Percentiles rank a stretch among this genome's conserved stretches.
Evolutionary conservation across 2,329 filamentous ascomycete genomes (phyloP).

Genomic region (Samsoniella hepiali): DNA sequence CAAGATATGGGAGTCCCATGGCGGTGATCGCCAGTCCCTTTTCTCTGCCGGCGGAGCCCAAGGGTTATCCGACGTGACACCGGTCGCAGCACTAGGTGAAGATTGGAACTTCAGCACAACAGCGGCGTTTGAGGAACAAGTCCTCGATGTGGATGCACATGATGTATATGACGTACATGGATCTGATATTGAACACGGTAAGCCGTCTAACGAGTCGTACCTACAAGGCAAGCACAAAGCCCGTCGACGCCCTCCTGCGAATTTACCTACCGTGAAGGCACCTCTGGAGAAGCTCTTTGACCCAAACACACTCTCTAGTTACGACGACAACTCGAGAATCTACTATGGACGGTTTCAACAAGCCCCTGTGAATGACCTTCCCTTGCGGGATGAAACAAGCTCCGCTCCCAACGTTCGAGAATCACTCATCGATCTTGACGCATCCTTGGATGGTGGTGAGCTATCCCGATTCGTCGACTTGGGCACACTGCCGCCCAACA

Average conservation of each 20-base stretch:
- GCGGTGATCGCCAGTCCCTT: constrained; percentile 65
- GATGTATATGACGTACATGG: constrained; percentile 62
- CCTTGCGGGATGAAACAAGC: constrained; percentile 54
- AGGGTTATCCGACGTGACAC: constrained; percentile 43
- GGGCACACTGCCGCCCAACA: constrained; percentile 48
- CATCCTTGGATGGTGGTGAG: constrained; percentile 53
- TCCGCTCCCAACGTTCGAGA: constrained; percentile 51
- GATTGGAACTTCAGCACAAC: constrained; percentile 69
- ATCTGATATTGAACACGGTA: constrained; percentile 52
- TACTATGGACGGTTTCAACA: constrained; percentile 53
- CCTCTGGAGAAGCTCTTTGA: constrained; percentile 65
- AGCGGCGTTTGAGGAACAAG: constrained; percentile 59
- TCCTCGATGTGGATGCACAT: constrained; percentile 52
- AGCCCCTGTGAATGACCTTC: constrained; percentile 43
- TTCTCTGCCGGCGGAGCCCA: constrained; percentile 60
- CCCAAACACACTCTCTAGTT: constrained; percentile 61
- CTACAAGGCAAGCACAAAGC: constrained; percentile 33
- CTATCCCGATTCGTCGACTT: constrained; percentile 59
- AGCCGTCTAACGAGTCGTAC: no score
- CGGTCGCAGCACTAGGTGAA: constrained; percentile 49
- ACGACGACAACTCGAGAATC: constrained; percentile 59
- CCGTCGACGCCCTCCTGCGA: constrained; percentile 55
- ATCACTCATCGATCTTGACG: constrained; percentile 63
- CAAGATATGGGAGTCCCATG: constrained; percentile 71
- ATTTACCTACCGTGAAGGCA: constrained; percentile 40